A percentile compares a stretch with the other conserved stretches of the same genome.
Evolutionary conservation across 495 filamentous ascomycete genomes (phyloP).

Genomic region (Aspergillus sclerotioniger): DNA sequence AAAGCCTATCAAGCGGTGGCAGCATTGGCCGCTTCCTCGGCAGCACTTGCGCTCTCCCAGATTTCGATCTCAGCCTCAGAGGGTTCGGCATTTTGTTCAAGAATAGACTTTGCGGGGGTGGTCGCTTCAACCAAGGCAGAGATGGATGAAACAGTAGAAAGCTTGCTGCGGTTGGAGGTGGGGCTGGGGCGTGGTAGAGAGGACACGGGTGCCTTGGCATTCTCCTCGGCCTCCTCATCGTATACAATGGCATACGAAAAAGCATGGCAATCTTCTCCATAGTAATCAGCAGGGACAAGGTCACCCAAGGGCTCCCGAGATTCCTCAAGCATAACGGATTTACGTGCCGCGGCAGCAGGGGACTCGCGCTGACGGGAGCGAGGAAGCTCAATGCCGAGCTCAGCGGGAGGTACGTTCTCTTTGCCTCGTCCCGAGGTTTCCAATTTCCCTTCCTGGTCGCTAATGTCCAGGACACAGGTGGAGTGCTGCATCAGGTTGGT

Average conservation of each 20-base stretch:
- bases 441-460: constrained; percentile 50
- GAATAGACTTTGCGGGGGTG: constrained; percentile 13
- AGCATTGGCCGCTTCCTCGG: constrained; percentile 38
- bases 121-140: constrained; percentile 31
- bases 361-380: constrained; percentile 28
- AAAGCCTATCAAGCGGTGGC: not conserved
- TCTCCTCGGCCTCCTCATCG: constrained; percentile 50
- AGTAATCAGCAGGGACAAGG: constrained; percentile 70
- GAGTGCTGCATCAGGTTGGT: constrained; percentile 90
- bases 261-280: constrained; percentile 63
- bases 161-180: constrained; percentile 18
- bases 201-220: constrained; percentile 19
- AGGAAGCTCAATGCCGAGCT: constrained; percentile 35
- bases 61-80: constrained; percentile 45
- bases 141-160: constrained; percentile 29
- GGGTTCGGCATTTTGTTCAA: constrained; percentile 11
- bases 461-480: constrained; percentile 81
- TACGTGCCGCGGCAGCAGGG: constrained; percentile 28
- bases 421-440: constrained; percentile 64
- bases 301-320: constrained; percentile 68
- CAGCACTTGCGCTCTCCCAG: constrained; percentile 63
- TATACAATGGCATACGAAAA: constrained; percentile 57
- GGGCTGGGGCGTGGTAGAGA: constrained; percentile 12
- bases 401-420: constrained; percentile 75
- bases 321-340: constrained; percentile 45